Evolutionary conservation across 805 yeast genomes (phyloP).

Genomic region (Diddensiella transvaalensis): DNA sequence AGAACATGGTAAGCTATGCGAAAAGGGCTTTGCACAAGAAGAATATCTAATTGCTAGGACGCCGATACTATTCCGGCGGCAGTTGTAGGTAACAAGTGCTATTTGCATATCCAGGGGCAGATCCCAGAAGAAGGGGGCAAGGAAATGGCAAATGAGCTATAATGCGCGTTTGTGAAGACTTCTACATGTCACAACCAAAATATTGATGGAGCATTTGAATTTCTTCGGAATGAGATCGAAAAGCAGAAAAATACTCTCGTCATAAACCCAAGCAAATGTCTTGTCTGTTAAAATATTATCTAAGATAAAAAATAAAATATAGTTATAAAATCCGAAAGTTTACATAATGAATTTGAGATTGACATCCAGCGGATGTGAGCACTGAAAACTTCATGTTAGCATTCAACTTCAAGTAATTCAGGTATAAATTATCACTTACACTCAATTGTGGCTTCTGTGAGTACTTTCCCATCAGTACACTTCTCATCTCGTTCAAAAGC

Average conservation of each 20-base stretch:
- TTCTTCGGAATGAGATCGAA: slow-evolving; percentile 60
- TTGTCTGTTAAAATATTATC: slow-evolving; percentile 7
- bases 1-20: slow-evolving; percentile 34
- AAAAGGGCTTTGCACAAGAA: slow-evolving; percentile 34
- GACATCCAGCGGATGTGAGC: slow-evolving; percentile 77
- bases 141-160: slow-evolving; percentile 59
- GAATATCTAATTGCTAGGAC: slow-evolving; percentile 7
- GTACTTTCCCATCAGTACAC: slow-evolving; percentile 58
- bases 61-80: slow-evolving; percentile 70
- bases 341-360: slow-evolving; percentile 49
- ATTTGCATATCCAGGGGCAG: slow-evolving; percentile 62
- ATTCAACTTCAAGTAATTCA: not conserved
- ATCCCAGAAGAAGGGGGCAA: slow-evolving; percentile 53
- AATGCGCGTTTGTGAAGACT: slow-evolving; percentile 76
- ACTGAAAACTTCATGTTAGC: slow-evolving; percentile 12
- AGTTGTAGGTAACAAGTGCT: slow-evolving; percentile 73
- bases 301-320: not conserved
- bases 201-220: slow-evolving; percentile 58
- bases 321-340: not conserved
- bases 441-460: slow-evolving; percentile 82
- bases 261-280: slow-evolving; percentile 10
- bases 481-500: slow-evolving; percentile 66
- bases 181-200: slow-evolving; percentile 77
- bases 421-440: slow-evolving; percentile 18
- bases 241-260: slow-evolving; percentile 22